Conservation (phyloP, 306 rosid genomes). For the Myrica gale region DNA sequence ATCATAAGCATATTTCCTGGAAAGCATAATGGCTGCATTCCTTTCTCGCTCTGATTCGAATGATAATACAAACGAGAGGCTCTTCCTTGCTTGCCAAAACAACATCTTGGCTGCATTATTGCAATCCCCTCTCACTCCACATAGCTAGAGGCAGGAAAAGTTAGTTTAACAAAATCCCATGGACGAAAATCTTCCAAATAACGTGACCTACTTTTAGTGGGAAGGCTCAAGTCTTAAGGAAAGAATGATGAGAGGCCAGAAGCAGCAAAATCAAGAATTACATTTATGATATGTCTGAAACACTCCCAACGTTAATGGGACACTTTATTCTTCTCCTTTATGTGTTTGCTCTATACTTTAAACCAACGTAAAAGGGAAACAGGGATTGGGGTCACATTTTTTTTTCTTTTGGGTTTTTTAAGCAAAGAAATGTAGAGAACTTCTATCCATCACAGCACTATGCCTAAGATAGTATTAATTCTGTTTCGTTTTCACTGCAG, state of each 20-base stretch:
- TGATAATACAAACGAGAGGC: slow-evolving; percentile 70
- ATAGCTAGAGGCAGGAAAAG: slow-evolving; percentile 46
- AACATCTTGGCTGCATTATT: slow-evolving; percentile 58
- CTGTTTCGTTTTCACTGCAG: too few relatives aligned
- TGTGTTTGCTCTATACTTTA: neutral
- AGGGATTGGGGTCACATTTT: neutral
- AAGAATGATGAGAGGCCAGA: neutral
- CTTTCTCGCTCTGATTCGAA: slow-evolving; percentile 88
- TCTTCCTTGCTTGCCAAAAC: slow-evolving; percentile 94
- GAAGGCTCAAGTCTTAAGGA: neutral
- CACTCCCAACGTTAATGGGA: too few relatives aligned
- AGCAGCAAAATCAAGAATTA: neutral
- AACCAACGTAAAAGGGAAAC: neutral
- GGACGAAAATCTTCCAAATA: neutral
- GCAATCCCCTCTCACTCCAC: slow-evolving; percentile 66
- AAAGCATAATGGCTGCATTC: slow-evolving; percentile 74
- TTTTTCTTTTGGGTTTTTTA: too few relatives aligned
- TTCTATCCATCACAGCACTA: too few relatives aligned
- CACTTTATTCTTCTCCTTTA: neutral
- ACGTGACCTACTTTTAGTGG: neutral
- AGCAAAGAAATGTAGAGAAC: neutral
- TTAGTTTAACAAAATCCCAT: slow-evolving; percentile 15
- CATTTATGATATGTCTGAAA: neutral
- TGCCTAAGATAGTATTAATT: too few relatives aligned
- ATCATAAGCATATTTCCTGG: slow-evolving; percentile 84